phyloP scores from a whole-genome alignment of 164 flowering plant species.

The Berberis vulgaris region DNA sequence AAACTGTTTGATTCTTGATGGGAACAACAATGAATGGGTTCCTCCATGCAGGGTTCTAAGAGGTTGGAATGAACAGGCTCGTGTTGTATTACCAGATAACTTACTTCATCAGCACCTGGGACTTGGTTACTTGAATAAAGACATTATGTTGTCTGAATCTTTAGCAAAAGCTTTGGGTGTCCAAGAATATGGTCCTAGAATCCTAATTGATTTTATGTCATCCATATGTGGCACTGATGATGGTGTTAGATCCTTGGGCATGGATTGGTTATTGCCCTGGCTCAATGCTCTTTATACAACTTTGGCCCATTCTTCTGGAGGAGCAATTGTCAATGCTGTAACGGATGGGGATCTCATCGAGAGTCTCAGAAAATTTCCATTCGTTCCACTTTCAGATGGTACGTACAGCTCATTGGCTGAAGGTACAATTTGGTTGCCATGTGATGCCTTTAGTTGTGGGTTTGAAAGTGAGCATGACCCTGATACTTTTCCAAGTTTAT shows the following conservation, averaged over 20 bases:
- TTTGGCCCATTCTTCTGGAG: slow-evolving; percentile 27
- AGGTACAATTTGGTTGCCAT: slow-evolving; percentile 79
- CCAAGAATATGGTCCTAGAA: slow-evolving; percentile 68
- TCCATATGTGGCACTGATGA: slow-evolving; percentile 37
- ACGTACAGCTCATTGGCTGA: slow-evolving; percentile 53
- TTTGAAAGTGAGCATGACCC: slow-evolving; percentile 31
- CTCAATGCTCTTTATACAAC: slow-evolving; percentile 44
- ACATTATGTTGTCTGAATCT: slow-evolving; percentile 56
- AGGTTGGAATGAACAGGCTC: slow-evolving; percentile 68
- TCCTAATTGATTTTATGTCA: slow-evolving; percentile 42
- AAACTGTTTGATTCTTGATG: slow-evolving; percentile 80
- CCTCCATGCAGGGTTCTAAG: slow-evolving; percentile 84
- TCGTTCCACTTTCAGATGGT: slow-evolving; percentile 92
- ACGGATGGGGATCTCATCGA: slow-evolving; percentile 30
- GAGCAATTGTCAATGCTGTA: slow-evolving; percentile 13
- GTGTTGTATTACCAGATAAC: slow-evolving; percentile 46
- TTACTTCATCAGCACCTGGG: slow-evolving; percentile 74
- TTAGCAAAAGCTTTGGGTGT: slow-evolving; percentile 74
- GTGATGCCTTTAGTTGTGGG: slow-evolving; percentile 29
- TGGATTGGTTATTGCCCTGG: slow-evolving; percentile 69
- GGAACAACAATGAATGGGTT: slow-evolving; percentile 50
- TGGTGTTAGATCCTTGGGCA: slow-evolving; percentile 53
- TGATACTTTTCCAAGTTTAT: slow-evolving; percentile 52
- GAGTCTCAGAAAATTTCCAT: slow-evolving; percentile 45
- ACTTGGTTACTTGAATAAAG: slow-evolving; percentile 63